Evolutionary conservation across 2,329 filamentous ascomycete species (phyloP).

Genomic region (Aspergillus intermedius): DNA sequence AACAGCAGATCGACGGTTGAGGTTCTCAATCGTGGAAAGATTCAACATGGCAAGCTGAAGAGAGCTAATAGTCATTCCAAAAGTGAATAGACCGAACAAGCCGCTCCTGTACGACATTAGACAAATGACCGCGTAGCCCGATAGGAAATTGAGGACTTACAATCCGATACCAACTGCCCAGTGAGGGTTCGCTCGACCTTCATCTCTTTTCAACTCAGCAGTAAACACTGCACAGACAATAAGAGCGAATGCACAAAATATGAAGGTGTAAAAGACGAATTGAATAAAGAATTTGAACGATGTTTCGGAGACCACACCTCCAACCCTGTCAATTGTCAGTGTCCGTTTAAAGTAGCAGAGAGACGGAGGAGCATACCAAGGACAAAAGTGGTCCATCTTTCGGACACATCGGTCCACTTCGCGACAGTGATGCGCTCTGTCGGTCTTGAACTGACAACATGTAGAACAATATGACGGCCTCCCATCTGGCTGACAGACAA

Average conservation of each 20-base stretch:
- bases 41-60: slow-evolving; percentile 65
- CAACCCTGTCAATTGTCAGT: slow-evolving; percentile 55
- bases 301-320: slow-evolving; percentile 80
- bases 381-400: slow-evolving; percentile 95
- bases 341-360: too few species aligned
- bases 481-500: slow-evolving; percentile 75
- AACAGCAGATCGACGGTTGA: slow-evolving; percentile 55
- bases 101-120: slow-evolving; percentile 38
- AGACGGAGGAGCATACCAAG: slow-evolving; percentile 49
- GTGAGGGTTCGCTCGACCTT: slow-evolving; percentile 48
- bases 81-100: slow-evolving; percentile 74
- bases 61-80: slow-evolving; percentile 69
- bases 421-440: slow-evolving; percentile 78
- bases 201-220: slow-evolving; percentile 46
- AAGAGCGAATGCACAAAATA: slow-evolving; percentile 61
- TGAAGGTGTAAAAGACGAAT: slow-evolving; percentile 66
- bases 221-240: slow-evolving; percentile 60
- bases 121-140: slow-evolving; percentile 1
- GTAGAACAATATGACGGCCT: slow-evolving; percentile 79
- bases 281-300: slow-evolving; percentile 90
- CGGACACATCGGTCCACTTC: slow-evolving; percentile 73
- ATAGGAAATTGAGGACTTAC: slow-evolving; percentile 27
- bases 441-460: slow-evolving; percentile 82
- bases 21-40: slow-evolving; percentile 75
- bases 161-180: slow-evolving; percentile 63